These are phyloP conservation scores for Sporothrix pallida DNA, from an alignment of 2,329 filamentous ascomycete species.

Conservation along the genomic window DNA sequence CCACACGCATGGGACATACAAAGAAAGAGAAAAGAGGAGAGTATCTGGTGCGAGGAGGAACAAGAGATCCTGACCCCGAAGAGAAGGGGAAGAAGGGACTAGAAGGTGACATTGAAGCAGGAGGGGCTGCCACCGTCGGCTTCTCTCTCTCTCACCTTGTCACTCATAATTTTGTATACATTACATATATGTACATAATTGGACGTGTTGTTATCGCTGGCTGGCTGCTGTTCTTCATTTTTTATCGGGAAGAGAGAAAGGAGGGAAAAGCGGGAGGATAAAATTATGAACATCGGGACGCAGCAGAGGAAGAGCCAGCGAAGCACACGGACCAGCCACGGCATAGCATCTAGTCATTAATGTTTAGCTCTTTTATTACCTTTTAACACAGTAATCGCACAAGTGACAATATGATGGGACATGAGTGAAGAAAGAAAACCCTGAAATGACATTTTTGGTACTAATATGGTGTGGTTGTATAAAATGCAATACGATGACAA, in stretches of 20 bases:
- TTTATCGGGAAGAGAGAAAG: background rate
- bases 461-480: background rate
- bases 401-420: background rate
- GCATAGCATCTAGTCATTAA: constrained; percentile 25
- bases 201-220: background rate
- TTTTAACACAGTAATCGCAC: too few relatives aligned
- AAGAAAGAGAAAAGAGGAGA: background rate
- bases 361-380: constrained; percentile 21
- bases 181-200: constrained; percentile 27
- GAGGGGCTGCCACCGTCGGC: background rate
- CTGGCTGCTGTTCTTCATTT: background rate
- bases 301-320: too few relatives aligned
- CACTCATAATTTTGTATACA: constrained; percentile 29
- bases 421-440: background rate
- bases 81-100: background rate
- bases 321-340: background rate
- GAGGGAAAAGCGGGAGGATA: background rate
- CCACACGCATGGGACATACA: constrained; percentile 14
- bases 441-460: background rate
- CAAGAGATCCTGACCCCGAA: background rate
- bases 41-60: background rate
- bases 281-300: background rate
- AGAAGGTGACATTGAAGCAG: background rate
- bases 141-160: background rate
- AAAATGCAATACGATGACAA: constrained; percentile 9